A percentile compares a stretch with the other conserved stretches of the same genome.
These are phyloP conservation scores for Orbilia ellipsospora DNA, from an alignment of 2,329 filamentous ascomycete genomes.

Conservation along the genomic window DNA sequence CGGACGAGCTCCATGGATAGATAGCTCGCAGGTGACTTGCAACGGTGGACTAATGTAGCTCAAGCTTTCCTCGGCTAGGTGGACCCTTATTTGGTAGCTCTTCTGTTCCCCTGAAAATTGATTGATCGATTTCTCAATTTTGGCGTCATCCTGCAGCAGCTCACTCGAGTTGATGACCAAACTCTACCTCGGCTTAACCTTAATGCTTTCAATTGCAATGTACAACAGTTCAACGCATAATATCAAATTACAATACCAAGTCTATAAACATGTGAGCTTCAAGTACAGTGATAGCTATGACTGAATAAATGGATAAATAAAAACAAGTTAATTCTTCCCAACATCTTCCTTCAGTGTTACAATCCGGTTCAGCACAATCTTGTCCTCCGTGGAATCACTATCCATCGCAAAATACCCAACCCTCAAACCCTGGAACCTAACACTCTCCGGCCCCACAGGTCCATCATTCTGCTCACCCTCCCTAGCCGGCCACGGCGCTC, in stretches of 20 bases:
- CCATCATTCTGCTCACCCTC: slow-evolving; percentile 75
- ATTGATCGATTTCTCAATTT: not conserved
- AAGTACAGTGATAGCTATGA: slow-evolving; percentile 2
- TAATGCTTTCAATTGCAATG: not conserved
- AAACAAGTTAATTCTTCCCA: slow-evolving; percentile 68
- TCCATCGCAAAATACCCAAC: slow-evolving; percentile 89
- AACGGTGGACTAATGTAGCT: too few relatives aligned
- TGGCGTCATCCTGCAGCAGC: slow-evolving; percentile 40
- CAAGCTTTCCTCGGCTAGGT: not conserved
- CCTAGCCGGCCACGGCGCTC: slow-evolving; percentile 84
- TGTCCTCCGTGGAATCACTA: slow-evolving; percentile 80
- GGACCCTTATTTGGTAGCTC: not conserved
- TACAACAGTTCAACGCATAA: slow-evolving; percentile 11
- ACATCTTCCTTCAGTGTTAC: slow-evolving; percentile 89
- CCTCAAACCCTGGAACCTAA: slow-evolving; percentile 91
- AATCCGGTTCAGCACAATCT: slow-evolving; percentile 88
- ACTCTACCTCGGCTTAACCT: slow-evolving; percentile 16
- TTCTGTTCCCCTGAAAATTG: too few relatives aligned
- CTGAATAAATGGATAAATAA: not conserved
- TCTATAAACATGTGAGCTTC: slow-evolving; percentile 19
- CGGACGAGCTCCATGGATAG: too few relatives aligned
- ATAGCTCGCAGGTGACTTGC: slow-evolving; percentile 9
- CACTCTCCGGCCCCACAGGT: slow-evolving; percentile 74
- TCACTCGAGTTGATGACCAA: not conserved
- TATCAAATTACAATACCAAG: slow-evolving; percentile 2